Base-by-base conservation (phyloP, 495 filamentous ascomycete genomes). In the Parachaetomium inaequale region DNA sequence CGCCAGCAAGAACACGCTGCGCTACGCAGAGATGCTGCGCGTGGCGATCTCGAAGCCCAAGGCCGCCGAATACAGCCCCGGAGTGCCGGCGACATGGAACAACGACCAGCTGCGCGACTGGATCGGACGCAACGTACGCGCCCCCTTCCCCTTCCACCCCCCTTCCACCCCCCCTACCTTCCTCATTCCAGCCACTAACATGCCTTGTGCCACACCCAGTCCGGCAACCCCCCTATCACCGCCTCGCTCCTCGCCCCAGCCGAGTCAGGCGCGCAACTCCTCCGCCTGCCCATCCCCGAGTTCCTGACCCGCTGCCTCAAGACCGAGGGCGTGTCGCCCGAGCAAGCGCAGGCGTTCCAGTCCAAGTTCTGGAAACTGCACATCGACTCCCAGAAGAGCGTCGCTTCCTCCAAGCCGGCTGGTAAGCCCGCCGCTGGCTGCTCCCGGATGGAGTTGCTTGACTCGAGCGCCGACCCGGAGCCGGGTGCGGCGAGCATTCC, bases 321-420 rank as follows among this genome's bases (percentile, higher is more conserved):
- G 45, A 72, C 72, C 12, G 31, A 46, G 2, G 67, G 62, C 7
- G 63, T 69, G 11, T 42, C 52, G 0, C 15, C n/a, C 6, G 68
- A 75, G 25, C 70, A 75, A 32, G 74, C 72, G 0, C 59, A 62
- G 2, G 71, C 72, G 1, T 72, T 76, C 58, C 70, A 68, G 28
- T 12, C 65, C 49, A 76, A 76, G 59, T 59, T 76, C 15, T 74
- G 71, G 71, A 55, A 62, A 25, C 31, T 72, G 32, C 74, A 75
- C 43, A 61, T 73, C 15, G 72, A 76, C 51, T 73, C 74, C 6
- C 66, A 67, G 46, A 50, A 56, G 11, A 11, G 17, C 7, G 7
- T 29, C 46, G 15, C n/a, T 1, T 14, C 43, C 47, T 29, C 7
- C 36, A 52, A 46, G 32, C 29, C 36, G 10, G 17, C 26, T 34